Conservation (phyloP, 305 asterid genomes). For the Fraxinus xanthoxyloides region DNA sequence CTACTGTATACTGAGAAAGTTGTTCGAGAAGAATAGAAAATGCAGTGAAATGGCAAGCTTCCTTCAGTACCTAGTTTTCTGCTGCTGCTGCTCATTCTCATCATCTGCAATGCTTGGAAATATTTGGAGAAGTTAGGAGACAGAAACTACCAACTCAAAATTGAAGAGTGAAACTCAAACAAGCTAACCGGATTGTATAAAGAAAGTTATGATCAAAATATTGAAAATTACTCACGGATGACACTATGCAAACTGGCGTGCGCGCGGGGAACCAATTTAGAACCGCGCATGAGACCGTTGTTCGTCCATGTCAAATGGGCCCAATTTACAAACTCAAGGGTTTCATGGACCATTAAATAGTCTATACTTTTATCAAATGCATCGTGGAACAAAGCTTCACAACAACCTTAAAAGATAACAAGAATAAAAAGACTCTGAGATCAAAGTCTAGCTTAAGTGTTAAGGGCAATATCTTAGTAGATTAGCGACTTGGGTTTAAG, state of each 20-base stretch:
- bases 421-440: background rate
- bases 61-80: background rate
- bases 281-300: too few relatives aligned
- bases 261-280: too few relatives aligned
- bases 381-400: background rate
- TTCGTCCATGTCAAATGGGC: background rate
- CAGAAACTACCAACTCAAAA: background rate
- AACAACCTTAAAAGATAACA: background rate
- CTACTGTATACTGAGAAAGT: background rate
- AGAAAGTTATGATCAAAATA: too few relatives aligned
- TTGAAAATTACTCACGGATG: too few relatives aligned
- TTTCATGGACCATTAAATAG: background rate
- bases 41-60: background rate
- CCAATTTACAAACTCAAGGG: background rate
- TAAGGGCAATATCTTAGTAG: background rate
- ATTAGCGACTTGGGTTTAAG: background rate
- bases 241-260: too few relatives aligned
- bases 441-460: background rate
- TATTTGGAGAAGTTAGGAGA: background rate
- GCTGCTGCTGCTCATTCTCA: background rate
- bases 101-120: background rate
- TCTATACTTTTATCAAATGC: background rate
- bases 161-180: background rate
- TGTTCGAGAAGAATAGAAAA: background rate
- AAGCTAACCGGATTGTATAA: background rate